phyloP scores from a whole-genome alignment of 306 rosid genomes.

The Cicer chorassanicum region DNA sequence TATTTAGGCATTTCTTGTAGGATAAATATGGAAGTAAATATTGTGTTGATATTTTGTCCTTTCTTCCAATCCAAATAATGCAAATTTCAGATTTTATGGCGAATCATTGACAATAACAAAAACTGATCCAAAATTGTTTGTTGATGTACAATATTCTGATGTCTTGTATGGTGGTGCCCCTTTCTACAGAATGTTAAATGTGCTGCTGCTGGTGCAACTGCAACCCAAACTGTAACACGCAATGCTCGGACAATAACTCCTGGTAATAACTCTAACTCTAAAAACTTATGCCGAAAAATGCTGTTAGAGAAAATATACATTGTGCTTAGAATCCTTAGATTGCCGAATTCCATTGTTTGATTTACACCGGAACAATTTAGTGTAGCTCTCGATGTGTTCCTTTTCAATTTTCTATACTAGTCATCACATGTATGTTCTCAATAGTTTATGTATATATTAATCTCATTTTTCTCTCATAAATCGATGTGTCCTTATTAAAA shows the following conservation, averaged over 20 bases:
- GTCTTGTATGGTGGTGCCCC: conserved; percentile 29
- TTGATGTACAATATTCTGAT: conserved; percentile 34
- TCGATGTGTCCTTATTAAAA: background rate
- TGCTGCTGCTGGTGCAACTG: conserved; percentile 59
- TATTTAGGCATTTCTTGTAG: background rate
- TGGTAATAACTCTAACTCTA: conserved; percentile 55
- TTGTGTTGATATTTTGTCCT: background rate
- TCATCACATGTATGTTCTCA: conserved; percentile 16
- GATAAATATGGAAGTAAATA: conserved; percentile 19
- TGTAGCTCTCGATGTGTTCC: background rate
- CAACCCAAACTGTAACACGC: conserved; percentile 67
- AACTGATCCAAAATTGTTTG: conserved; percentile 11
- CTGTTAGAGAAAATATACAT: background rate
- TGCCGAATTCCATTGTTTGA: conserved; percentile 3
- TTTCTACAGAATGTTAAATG: conserved; percentile 69
- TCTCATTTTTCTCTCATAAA: conserved; percentile 1
- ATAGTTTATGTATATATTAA: conserved; percentile 1
- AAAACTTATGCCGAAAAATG: background rate
- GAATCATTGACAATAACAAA: background rate
- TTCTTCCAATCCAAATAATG: conserved; percentile 9
- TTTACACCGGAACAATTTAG: background rate
- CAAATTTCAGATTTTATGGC: background rate
- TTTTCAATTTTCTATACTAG: background rate
- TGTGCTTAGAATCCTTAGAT: background rate
- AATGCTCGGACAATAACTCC: conserved; percentile 64